Conservation (phyloP, 2,329 filamentous ascomycete genomes). For the Coniella lustricola region DNA sequence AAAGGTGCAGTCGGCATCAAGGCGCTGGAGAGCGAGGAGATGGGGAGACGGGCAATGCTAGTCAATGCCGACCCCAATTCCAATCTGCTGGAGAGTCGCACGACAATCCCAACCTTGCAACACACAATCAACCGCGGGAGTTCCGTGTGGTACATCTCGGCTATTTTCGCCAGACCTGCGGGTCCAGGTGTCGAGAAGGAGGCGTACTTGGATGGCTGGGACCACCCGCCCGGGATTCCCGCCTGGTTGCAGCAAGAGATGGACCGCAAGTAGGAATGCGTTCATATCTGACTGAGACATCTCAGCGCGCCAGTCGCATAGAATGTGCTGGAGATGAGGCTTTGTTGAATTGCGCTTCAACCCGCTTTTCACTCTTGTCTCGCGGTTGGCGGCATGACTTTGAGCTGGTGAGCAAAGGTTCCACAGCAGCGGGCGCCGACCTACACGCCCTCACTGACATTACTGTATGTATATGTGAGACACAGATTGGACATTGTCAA, state of each 20-base stretch:
- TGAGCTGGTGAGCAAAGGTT: not conserved
- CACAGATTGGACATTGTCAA: too few relatives aligned
- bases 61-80: constrained; percentile 74
- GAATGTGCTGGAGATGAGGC: too few relatives aligned
- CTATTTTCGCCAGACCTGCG: constrained; percentile 62
- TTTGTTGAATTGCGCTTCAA: too few relatives aligned
- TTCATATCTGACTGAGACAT: too few relatives aligned
- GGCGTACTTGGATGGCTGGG: constrained; percentile 54
- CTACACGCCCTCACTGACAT: too few relatives aligned
- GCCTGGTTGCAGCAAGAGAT: constrained; percentile 53
- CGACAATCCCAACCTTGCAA: constrained; percentile 63
- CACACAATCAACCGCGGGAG: constrained; percentile 51
- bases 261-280: constrained; percentile 6
- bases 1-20: constrained; percentile 51
- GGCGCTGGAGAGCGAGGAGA: constrained; percentile 42
- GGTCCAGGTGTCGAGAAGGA: constrained; percentile 43
- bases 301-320: too few relatives aligned
- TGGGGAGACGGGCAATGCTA: constrained; percentile 51
- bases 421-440: too few relatives aligned
- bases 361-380: too few relatives aligned
- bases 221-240: constrained; percentile 49
- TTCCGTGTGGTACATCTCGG: constrained; percentile 61
- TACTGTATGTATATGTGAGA: too few relatives aligned
- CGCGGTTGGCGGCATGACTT: not conserved
- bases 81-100: constrained; percentile 66